Percentiles rank a stretch among this genome's conserved stretches.
Evolutionary conservation across 495 filamentous ascomycete genomes (phyloP).

Genomic region (Penicillium pulvis): DNA sequence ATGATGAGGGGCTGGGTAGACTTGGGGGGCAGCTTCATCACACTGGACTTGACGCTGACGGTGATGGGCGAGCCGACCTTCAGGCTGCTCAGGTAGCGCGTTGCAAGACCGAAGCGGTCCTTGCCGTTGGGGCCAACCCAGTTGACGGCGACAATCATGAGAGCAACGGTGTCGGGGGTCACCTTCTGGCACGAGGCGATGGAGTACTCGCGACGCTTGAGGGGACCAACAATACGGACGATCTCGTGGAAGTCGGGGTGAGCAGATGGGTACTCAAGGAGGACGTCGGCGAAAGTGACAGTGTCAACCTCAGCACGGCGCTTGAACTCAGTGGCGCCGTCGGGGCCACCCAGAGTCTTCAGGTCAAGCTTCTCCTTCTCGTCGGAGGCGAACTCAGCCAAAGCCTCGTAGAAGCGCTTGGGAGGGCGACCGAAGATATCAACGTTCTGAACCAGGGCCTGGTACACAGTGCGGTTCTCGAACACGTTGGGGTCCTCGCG

Average conservation of each 20-base stretch:
- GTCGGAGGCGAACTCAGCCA: conserved; percentile 84
- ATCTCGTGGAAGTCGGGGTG: conserved; percentile 90
- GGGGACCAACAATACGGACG: conserved; percentile 80
- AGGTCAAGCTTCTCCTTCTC: conserved; percentile 80
- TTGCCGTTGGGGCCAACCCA: conserved; percentile 90
- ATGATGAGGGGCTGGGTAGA: conserved; percentile 94
- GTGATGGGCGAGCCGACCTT: conserved; percentile 75
- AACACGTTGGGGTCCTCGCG: conserved; percentile 75
- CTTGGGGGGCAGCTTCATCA: conserved; percentile 90
- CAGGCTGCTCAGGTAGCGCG: conserved; percentile 79
- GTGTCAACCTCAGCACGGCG: conserved; percentile 91
- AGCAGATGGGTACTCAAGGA: conserved; percentile 85
- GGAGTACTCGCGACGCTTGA: conserved; percentile 97
- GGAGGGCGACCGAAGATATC: conserved; percentile 97
- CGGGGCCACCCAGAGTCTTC: conserved; percentile 72
- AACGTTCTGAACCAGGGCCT: conserved; percentile 88
- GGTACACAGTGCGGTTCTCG: conserved; percentile 92
- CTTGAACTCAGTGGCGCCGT: conserved; percentile 94
- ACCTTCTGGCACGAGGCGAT: conserved; percentile 96
- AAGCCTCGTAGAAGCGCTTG: conserved; percentile 93
- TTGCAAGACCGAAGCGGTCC: conserved; percentile 89
- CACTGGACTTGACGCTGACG: conserved; percentile 92
- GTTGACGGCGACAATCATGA: conserved; percentile 96
- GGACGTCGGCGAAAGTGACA: conserved; percentile 85
- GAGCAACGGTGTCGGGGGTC: conserved; percentile 78